phyloP scores from a whole-genome alignment of 441 rosid species.

The Jatropha multifida region DNA sequence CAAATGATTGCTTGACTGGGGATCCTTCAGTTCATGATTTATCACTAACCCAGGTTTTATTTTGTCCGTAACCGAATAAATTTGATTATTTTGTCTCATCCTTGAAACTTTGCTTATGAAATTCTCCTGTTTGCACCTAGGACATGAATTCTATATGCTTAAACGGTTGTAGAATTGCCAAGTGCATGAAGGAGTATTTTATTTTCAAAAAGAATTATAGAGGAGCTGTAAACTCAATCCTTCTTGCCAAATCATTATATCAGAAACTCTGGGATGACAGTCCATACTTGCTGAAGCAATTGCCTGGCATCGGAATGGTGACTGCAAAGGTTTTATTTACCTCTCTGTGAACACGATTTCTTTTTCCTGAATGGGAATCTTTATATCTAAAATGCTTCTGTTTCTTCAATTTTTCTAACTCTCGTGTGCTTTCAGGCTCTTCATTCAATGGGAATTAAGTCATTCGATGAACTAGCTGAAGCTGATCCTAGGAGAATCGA shows the following conservation, averaged over 20 bases:
- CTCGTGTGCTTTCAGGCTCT: conserved; percentile 58
- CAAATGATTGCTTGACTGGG: conserved; percentile 94
- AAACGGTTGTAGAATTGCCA: conserved; percentile 82
- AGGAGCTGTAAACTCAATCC: conserved; percentile 72
- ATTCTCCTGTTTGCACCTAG: conserved; percentile 43
- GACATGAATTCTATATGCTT: conserved; percentile 83
- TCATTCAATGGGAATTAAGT: conserved; percentile 79
- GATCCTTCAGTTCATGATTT: conserved; percentile 90
- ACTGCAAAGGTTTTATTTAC: conserved; percentile 80
- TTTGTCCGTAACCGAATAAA: conserved; percentile 1
- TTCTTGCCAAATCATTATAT: conserved; percentile 84
- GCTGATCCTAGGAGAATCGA: conserved; percentile 98
- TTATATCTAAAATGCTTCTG: background rate
- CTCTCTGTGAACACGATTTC: background rate
- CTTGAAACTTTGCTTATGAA: conserved; percentile 25
- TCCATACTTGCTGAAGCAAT: conserved; percentile 87
- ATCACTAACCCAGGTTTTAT: conserved; percentile 81
- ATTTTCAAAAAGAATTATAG: conserved; percentile 73
- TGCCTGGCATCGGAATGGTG: conserved; percentile 98
- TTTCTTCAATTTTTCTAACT: background rate
- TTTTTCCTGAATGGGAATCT: background rate
- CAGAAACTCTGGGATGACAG: conserved; percentile 99
- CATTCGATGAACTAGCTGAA: conserved; percentile 83
- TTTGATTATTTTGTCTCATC: conserved; percentile 19
- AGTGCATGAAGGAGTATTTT: conserved; percentile 96